Evolutionary conservation across 768 basidiomycete genomes (phyloP), one percentile per base, ranked within the genome.

Genomic region (Suillus subaureus): DNA sequence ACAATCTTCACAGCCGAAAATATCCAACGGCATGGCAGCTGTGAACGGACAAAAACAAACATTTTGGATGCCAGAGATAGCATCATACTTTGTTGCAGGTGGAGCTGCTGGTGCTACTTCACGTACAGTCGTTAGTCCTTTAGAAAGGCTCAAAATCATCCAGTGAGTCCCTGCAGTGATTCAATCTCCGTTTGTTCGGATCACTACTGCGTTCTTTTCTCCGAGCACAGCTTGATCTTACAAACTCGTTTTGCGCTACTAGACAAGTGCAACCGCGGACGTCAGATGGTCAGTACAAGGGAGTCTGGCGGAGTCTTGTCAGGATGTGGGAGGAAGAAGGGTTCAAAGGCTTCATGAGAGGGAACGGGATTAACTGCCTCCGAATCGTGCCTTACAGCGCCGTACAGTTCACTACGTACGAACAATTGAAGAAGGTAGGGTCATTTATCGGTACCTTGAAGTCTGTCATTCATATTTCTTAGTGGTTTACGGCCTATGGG

Each of bases 101-200:
- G 85, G 85, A 37, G 63, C 82, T 61, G 85, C 85, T 39, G 85
- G 85, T 35, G 85, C 86, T 42, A 88, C 93, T 11, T 94, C 92
- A 65, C 82, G 96, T 63, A 97, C 96, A 2, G 93, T 97, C 16
- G 97, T 99, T 58, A 91, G 89, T 70, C 97, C 96, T 12, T 77
- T 98, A 16, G 96, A 98, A 72, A 81, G 97, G 65, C 82, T 99
- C 63, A 99, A 99, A 79, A 98, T 99, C 73, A 97, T 99, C 67
- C 90, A 96, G 96, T 96, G 71, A 73, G 93, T 83, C 40, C 23
- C 56, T 54, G 7, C 42, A 42, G 33, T 54, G 51, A 49, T 64
- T 7, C 33, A 31, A 54, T 54, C 64, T 33, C 51, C 23, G 57
- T 39, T 40, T 21, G 26, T 60, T 60, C 58, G 58, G 58, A 63